These are phyloP conservation scores for Mycena rosella DNA, from an alignment of 768 basidiomycete species.

Conservation along the genomic window DNA sequence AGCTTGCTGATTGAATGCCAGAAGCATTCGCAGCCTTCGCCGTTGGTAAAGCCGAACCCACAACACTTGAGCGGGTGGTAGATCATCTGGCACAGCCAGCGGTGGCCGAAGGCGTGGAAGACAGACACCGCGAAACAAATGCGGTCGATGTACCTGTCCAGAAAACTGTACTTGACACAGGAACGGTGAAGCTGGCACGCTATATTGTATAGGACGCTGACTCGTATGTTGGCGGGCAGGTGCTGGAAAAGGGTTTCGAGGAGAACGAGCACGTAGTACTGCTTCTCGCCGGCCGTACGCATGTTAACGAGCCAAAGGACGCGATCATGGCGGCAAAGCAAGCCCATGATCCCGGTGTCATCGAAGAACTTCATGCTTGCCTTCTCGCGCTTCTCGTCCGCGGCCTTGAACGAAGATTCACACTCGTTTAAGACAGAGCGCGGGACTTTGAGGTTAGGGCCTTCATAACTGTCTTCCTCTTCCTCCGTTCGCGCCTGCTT, in stretches of 20 bases:
- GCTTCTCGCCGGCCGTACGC: constrained; percentile 47
- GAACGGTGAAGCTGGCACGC: constrained; percentile 46
- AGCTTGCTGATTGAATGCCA: constrained; percentile 41
- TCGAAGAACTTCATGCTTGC: constrained; percentile 37
- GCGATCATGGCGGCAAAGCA: constrained; percentile 50
- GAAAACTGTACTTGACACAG: constrained; percentile 39
- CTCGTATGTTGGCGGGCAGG: constrained; percentile 37
- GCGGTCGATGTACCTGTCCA: constrained; percentile 36
- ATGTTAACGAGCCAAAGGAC: constrained; percentile 51
- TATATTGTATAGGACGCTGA: constrained; percentile 48
- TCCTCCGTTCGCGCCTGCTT: no score
- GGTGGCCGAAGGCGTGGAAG: constrained; percentile 53
- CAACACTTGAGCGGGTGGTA: constrained; percentile 46
- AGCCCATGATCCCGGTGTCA: constrained; percentile 49
- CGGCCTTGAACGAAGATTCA: no score
- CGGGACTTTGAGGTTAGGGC: no score
- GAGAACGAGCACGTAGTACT: constrained; percentile 47
- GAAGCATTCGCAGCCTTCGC: constrained; percentile 45
- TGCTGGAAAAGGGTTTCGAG: constrained; percentile 46
- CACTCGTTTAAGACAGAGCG: no score
- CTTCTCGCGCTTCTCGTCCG: constrained; percentile 20
- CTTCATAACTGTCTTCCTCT: no score
- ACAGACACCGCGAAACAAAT: constrained; percentile 46
- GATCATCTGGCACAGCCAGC: constrained; percentile 50
- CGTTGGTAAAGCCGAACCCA: constrained; percentile 45